Percentiles rank a stretch among this genome's conserved stretches.
Conservation (phyloP, 208 protist genomes). For the Borovskyia barvae region DNA sequence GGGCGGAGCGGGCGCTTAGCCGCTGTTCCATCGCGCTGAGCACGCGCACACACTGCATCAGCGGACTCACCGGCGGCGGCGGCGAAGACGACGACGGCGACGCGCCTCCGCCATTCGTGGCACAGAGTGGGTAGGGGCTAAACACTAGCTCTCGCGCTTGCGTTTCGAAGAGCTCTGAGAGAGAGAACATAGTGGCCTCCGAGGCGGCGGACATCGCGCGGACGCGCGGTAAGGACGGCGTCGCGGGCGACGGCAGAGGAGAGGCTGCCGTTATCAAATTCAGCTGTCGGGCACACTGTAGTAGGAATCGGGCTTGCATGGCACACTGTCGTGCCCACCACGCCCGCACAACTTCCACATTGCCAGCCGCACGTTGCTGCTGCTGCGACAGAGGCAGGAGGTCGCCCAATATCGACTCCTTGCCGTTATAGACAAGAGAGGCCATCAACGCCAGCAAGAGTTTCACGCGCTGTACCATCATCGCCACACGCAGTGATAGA, state of each 20-base stretch:
- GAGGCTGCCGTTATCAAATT: neutral
- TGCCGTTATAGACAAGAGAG: conserved; percentile 9
- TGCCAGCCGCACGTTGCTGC: neutral
- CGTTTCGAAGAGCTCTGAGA: conserved; percentile 3
- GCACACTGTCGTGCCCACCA: conserved; percentile 22
- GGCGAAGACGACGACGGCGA: neutral
- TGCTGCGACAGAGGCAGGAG: neutral
- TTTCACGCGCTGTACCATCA: conserved; percentile 26
- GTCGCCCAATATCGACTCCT: conserved; percentile 4
- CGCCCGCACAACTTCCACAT: neutral
- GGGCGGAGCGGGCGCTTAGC: neutral
- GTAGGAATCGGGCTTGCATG: conserved; percentile 14
- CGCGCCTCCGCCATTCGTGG: neutral
- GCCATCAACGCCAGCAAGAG: conserved; percentile 15
- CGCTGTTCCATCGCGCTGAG: conserved; percentile 7
- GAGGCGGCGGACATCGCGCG: neutral
- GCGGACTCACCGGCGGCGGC: neutral
- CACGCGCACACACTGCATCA: conserved; percentile 1
- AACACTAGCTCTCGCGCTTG: conserved; percentile 2
- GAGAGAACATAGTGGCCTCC: neutral
- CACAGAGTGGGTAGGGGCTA: neutral
- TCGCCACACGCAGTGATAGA: conserved; percentile 16
- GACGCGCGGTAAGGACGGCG: neutral
- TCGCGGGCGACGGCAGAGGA: neutral
- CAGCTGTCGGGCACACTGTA: conserved; percentile 7